Evolutionary conservation across 768 basidiomycete species (phyloP).

Genomic region (Amanita subjunquillea): DNA sequence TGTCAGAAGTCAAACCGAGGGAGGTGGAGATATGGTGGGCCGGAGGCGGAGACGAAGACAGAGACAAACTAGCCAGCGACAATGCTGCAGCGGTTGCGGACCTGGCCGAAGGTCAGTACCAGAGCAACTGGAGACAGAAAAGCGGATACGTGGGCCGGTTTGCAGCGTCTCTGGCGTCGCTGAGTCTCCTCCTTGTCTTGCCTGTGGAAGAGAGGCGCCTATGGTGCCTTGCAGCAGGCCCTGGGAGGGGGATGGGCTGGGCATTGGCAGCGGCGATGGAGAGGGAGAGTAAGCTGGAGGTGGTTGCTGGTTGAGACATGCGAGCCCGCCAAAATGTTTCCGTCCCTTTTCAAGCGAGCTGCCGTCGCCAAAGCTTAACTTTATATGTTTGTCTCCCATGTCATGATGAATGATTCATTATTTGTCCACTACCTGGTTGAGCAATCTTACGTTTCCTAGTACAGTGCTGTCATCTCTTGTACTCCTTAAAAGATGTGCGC

Average conservation of each 20-base stretch:
- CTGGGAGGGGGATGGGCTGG: conserved; percentile 28
- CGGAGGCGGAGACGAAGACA: conserved; percentile 30
- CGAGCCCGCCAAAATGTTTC: not conserved
- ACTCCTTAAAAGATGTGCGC: too few relatives aligned
- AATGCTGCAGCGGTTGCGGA: conserved; percentile 22
- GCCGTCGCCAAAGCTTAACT: too few relatives aligned
- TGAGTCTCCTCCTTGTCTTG: conserved; percentile 58
- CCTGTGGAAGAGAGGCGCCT: conserved; percentile 65
- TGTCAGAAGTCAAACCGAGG: not conserved
- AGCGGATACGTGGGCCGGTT: conserved; percentile 59
- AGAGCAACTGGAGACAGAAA: not conserved
- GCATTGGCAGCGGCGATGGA: conserved; percentile 51
- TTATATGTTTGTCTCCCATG: too few relatives aligned
- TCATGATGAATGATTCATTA: too few relatives aligned
- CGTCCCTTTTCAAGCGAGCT: not conserved
- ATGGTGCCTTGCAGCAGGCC: conserved; percentile 35
- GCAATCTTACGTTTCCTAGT: too few relatives aligned
- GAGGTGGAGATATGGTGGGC: conserved; percentile 7
- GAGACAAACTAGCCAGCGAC: conserved; percentile 33
- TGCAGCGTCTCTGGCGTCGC: conserved; percentile 74
- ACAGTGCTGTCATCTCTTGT: too few relatives aligned
- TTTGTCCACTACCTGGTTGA: too few relatives aligned
- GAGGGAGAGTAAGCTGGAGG: conserved; percentile 52
- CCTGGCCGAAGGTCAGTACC: not conserved
- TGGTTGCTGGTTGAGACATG: conserved; percentile 5